Evolutionary conservation across 768 basidiomycete species (phyloP), one percentile per base, ranked within the genome.

Genomic region (Termitomyces eurrhizus): DNA sequence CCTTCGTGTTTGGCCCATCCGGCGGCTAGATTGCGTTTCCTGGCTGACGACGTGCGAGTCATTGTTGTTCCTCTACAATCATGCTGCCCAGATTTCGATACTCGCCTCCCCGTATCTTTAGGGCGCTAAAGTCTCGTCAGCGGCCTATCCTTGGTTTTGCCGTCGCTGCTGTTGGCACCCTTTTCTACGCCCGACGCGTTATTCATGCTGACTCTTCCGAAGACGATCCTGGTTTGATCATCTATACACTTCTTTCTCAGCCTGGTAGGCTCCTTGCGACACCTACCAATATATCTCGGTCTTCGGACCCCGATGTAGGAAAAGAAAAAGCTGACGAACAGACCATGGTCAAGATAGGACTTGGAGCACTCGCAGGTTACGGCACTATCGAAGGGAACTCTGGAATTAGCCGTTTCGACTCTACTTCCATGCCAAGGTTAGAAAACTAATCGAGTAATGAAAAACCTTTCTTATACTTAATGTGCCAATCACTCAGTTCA

Each of bases 341-440:
- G 1, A 45, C 33, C 1, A 29, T 44, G 44, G 56, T 50, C 24
- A 60, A 48, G 35, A 14, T 35, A 37, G 50, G 37, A 36, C 56
- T 63, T n/a, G 39, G 35, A 14, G 32, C 36, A 14, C 29, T 60
- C 13, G 12, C 59, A 41, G 26, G 48, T 26, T 5, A 50, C 4
- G 64, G 56, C 4, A 50, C 39, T 33, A 63, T 66, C 14, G 50
- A 58, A 1, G 64, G 65, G 2, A 49, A 63, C 9, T 58, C 62
- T 7, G 67, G 66, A 14, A 62, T 68, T 12, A 35, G 45, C 29
- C 62, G 66, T n/a, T 63, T 68, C 26, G 61, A 67, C 59, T 33
- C 50, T 24, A 48, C 48, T 18, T 61, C 64, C 21, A 37, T 67
- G 49, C 52, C 68, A 48, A 65, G 60, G 68, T 68, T 7, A 53